A percentile compares a stretch with the other conserved stretches of the same genome.
These are phyloP conservation scores for Agastache rugosa DNA, from an alignment of 257 asterid species.

Conservation along the genomic window DNA sequence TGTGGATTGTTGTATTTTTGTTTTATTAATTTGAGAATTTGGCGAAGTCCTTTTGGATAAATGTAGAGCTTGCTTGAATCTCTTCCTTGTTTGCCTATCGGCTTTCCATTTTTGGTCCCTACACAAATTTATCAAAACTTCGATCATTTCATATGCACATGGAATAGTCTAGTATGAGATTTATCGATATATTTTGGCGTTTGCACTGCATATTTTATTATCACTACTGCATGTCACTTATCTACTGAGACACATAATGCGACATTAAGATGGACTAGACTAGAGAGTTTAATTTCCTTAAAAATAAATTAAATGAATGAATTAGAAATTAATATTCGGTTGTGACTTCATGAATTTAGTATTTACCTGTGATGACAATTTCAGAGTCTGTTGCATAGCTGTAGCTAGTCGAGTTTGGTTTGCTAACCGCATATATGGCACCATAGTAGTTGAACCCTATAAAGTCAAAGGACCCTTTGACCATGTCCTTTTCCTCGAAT, in stretches of 20 bases:
- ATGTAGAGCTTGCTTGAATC: constrained; percentile 43
- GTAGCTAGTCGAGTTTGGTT: constrained; percentile 42
- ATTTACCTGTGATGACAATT: constrained; percentile 40
- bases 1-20: constrained; percentile 41
- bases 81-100: constrained; percentile 48
- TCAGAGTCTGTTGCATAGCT: constrained; percentile 48
- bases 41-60: constrained; percentile 53
- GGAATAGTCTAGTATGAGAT: no score
- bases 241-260: no score
- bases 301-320: no score
- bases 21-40: constrained; percentile 43
- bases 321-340: no score
- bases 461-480: constrained; percentile 54
- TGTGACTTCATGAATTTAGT: not conserved
- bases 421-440: constrained; percentile 46
- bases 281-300: no score
- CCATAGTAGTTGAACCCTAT: constrained; percentile 56
- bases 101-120: constrained; percentile 41
- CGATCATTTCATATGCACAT: no score
- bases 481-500: constrained; percentile 39
- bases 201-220: no score
- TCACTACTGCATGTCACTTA: no score
- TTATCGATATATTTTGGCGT: no score
- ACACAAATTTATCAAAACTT: not conserved
- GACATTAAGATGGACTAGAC: no score